These are phyloP conservation scores for Boletus patriciae DNA, from an alignment of 768 basidiomycete genomes.

Conservation along the genomic window DNA sequence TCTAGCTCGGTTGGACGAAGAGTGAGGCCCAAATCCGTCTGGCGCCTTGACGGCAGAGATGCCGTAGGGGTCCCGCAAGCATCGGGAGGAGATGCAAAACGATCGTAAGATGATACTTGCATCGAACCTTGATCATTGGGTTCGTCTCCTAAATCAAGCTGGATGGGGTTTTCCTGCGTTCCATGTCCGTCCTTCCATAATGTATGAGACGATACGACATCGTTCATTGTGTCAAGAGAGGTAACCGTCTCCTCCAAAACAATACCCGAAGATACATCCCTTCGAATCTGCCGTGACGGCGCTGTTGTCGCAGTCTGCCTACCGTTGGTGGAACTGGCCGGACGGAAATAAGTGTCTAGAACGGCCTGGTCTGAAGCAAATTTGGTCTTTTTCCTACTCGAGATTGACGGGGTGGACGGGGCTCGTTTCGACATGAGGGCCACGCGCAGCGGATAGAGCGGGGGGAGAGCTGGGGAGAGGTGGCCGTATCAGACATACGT, in stretches of 20 bases:
- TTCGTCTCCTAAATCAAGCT: slow-evolving; percentile 24
- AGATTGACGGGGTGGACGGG: slow-evolving; percentile 7
- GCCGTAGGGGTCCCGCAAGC: slow-evolving; percentile 9
- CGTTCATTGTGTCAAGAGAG: slow-evolving; percentile 7
- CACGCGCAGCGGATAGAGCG: slow-evolving; percentile 14
- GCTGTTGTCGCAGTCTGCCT: slow-evolving; percentile 10
- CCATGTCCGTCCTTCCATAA: slow-evolving; percentile 27
- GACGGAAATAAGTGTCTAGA: slow-evolving; percentile 31
- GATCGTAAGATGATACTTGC: slow-evolving; percentile 13
- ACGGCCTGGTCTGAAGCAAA: slow-evolving; percentile 16
- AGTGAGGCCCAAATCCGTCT: slow-evolving; percentile 12
- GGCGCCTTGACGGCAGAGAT: slow-evolving; percentile 6
- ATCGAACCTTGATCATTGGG: slow-evolving; percentile 5
- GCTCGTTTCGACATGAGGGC: slow-evolving; percentile 24
- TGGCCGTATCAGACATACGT: slow-evolving; percentile 24
- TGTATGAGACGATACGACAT: neutral
- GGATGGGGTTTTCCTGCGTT: slow-evolving; percentile 25
- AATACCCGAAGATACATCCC: slow-evolving; percentile 7
- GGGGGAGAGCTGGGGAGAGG: neutral
- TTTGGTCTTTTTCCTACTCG: slow-evolving; percentile 25
- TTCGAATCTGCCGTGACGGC: slow-evolving; percentile 20
- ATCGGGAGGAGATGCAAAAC: slow-evolving; percentile 6
- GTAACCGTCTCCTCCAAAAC: slow-evolving; percentile 18
- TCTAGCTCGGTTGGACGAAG: slow-evolving; percentile 26
- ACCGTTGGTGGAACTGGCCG: slow-evolving; percentile 9